phyloP scores from a whole-genome alignment of 495 filamentous ascomycete genomes.

The Podospora pseudocomata region DNA sequence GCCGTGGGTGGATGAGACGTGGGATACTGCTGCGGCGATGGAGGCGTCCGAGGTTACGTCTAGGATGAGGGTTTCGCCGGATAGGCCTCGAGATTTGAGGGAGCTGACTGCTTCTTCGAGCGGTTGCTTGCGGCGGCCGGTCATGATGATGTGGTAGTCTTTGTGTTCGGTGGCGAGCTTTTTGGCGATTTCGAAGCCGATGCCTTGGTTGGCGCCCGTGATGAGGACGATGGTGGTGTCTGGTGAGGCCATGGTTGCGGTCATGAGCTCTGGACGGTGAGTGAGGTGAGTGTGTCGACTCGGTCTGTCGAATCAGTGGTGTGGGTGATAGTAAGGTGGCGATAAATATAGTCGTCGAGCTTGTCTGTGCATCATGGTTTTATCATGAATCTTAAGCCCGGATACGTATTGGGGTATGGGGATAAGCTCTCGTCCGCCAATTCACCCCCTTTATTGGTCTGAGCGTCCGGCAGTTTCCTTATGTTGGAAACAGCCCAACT shows the following conservation, averaged over 20 bases:
- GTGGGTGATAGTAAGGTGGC: not conserved
- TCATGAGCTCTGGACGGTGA: not conserved
- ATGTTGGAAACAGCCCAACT: not conserved
- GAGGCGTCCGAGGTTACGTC: constrained; percentile 54
- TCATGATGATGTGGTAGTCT: constrained; percentile 42
- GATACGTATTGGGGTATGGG: not conserved
- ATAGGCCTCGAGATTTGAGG: constrained; percentile 14
- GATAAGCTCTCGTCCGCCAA: not conserved
- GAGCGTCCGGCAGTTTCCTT: not conserved
- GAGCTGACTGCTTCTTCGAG: constrained; percentile 23
- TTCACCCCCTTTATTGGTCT: not conserved
- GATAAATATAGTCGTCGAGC: not conserved
- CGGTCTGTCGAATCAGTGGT: not conserved
- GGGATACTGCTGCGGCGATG: constrained; percentile 40
- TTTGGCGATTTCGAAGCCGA: constrained; percentile 43
- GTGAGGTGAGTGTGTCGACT: too few relatives aligned
- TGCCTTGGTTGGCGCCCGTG: constrained; percentile 49
- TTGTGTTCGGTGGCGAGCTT: constrained; percentile 34
- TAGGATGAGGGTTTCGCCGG: constrained; percentile 26
- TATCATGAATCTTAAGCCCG: not conserved
- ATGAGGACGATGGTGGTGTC: constrained; percentile 40
- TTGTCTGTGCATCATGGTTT: not conserved
- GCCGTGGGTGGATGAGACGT: constrained; percentile 37
- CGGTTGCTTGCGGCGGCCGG: constrained; percentile 23
- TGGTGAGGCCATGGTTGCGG: constrained; percentile 14